These are phyloP conservation scores for Tylopilus rubrobrunneus DNA, from an alignment of 768 basidiomycete genomes.

Conservation along the genomic window DNA sequence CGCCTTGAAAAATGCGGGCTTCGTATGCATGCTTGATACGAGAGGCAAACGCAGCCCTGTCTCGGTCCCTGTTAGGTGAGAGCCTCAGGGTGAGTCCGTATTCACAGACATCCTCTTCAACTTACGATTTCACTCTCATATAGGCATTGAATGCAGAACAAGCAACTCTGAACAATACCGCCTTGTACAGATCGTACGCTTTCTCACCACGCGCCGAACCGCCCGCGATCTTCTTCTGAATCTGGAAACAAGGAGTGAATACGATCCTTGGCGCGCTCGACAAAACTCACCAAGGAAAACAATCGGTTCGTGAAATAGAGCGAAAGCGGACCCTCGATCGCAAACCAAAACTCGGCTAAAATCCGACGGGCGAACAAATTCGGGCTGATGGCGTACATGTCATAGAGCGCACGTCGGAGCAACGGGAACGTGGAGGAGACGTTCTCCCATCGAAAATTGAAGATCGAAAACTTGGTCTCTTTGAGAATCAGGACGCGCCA, in stretches of 20 bases:
- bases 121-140: constrained; percentile 19
- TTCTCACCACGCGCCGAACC: background rate
- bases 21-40: constrained; percentile 16
- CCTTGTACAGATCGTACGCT: constrained; percentile 5
- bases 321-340: constrained; percentile 16
- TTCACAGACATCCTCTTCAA: background rate
- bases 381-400: constrained; percentile 22
- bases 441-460: constrained; percentile 9
- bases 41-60: constrained; percentile 4
- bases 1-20: constrained; percentile 20
- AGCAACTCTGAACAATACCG: constrained; percentile 8
- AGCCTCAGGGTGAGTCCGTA: background rate
- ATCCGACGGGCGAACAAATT: constrained; percentile 9
- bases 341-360: constrained; percentile 14
- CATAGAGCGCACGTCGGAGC: constrained; percentile 15
- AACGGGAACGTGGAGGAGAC: background rate
- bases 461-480: constrained; percentile 1
- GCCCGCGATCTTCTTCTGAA: constrained; percentile 15
- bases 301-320: constrained; percentile 17
- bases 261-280: background rate
- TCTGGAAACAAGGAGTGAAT: constrained; percentile 9
- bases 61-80: constrained; percentile 1
- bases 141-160: constrained; percentile 17
- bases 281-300: constrained; percentile 17
- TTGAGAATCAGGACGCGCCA: constrained; percentile 23